Percentiles rank a stretch among this genome's conserved stretches.
Evolutionary conservation across 2,329 filamentous ascomycete species (phyloP).

Genomic region (Pseudonectria foliicola): DNA sequence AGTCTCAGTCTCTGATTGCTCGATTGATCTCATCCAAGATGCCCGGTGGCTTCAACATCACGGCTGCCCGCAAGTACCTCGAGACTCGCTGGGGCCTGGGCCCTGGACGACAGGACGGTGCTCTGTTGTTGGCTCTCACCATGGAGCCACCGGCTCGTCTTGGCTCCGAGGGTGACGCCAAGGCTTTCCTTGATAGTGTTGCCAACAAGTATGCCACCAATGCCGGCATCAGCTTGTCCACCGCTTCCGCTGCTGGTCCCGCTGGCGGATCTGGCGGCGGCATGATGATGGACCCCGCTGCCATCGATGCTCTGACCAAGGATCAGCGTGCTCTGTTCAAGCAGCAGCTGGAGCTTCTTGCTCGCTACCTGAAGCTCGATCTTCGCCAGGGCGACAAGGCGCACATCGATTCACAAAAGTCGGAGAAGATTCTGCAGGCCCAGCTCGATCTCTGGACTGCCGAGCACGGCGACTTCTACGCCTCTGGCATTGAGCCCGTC

Average conservation of each 20-base stretch:
- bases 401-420: constrained; percentile 75
- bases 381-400: constrained; percentile 95
- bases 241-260: constrained; percentile 65
- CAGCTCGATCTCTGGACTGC: constrained; percentile 92
- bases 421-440: constrained; percentile 78
- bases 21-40: constrained; percentile 97
- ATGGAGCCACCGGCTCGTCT: constrained; percentile 87
- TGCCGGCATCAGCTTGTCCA: constrained; percentile 76
- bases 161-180: constrained; percentile 83
- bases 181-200: constrained; percentile 83
- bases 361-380: constrained; percentile 94
- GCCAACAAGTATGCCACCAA: constrained; percentile 82
- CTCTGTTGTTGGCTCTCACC: constrained; percentile 79
- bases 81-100: constrained; percentile 90
- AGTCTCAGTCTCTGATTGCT: constrained; percentile 86
- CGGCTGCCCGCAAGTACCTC: constrained; percentile 86
- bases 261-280: constrained; percentile 65
- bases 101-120: constrained; percentile 82
- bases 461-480: constrained; percentile 96
- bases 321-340: constrained; percentile 95
- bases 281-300: constrained; percentile 99
- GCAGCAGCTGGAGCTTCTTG: constrained; percentile 92
- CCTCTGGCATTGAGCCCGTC: constrained; percentile 84
- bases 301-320: constrained; percentile 93
- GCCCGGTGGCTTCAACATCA: constrained; percentile 99